Base-by-base conservation (phyloP, 2,329 filamentous ascomycete genomes). In the Hypoxylon sp. region DNA sequence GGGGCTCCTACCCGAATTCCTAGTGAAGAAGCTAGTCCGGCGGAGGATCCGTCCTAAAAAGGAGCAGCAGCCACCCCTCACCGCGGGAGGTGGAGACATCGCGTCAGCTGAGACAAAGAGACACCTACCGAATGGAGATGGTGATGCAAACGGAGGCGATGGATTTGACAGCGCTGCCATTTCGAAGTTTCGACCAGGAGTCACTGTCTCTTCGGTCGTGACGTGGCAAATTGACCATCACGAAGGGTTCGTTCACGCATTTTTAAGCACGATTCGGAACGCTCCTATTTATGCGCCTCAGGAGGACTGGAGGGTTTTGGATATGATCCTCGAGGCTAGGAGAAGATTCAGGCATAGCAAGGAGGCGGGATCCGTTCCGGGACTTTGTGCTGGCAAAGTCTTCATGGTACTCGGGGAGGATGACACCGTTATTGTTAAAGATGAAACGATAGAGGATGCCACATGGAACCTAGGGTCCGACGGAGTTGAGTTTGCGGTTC, bases 171-270 rank as follows among this genome's bases (percentile, higher is more conserved):
- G 81, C 58, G 84, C 87, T 25, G 68, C 81, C 0, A 79, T 93
- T 13, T 86, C 89, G 2, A 81, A 81, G 2, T 79, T 79, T 11
- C 81, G 86, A 57, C 83, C 85, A 0, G 73, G 80, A 14, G 82
- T 90, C 17, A 89, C 86, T 6, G 85, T 92, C 2, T 86, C 88
- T 0, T 83, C 84, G 2, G 86, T 91, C 0, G 88, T 93, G 52
- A 79, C 82, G 49, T 94, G 92, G 90, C 92, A 95, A 78, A 80
- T 93, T 19, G 80, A 83, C 36, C 75, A 86, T 28, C 91, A 95
- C 75, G 74, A 77, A 0, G 93, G 91, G 0, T 94, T 93, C 74
- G 82, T 93, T 4, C 82, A 83, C 2, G 87, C 91, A 0, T 94
- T 94, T 74, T 85, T 93, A 73, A 91, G 88, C 63, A 89, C 87